Base-by-base conservation (phyloP, 805 yeast species). In the Gaillardinia entomophila region DNA sequence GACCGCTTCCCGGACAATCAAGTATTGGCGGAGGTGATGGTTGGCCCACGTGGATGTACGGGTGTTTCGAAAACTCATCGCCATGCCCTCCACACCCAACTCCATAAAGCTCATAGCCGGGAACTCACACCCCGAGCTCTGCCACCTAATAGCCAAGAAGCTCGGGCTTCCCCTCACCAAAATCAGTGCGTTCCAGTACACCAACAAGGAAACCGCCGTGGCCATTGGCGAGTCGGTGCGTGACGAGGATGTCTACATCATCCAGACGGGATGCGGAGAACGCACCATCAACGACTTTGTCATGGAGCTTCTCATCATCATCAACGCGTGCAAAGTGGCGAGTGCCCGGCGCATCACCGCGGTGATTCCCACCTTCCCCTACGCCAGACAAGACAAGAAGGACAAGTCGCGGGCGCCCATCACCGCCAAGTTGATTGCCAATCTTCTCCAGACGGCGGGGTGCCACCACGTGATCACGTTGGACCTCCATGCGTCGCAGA, bases 401-500 rank as follows among this genome's bases (percentile, higher is more conserved):
- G 94, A 84, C 54, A 84, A 84, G 53, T 75, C 83, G 33, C 71
- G 94, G 56, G 92, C 92, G 12, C 90, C 90, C 33, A 82, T 84
- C 43, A 82, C 92, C 12, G 92, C 92, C 28, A 84, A 84, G 56
- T 68, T 84, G 42, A 79, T 84, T 74, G 92, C 94, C 13, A 83
- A 84, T 49, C 71, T 84, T 77, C 60, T 84, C 34, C 78, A 83
- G 18, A 80, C 90, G 12, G 89, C 92, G 10, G 94, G 94, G 3
- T 84, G 90, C 57, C 79, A 82, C 50, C 94, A 84, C 57, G 86
- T 84, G 15, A 83, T 84, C 48, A 84, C 94, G 14, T 79, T 84
- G 89, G 94, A 84, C 53, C 60, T 84, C 43, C 94, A 84, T 52
- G 92, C 92, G n/a, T 78, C 89, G 15, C 94, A 84, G 54, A 84